Evolutionary conservation across 805 yeast species (phyloP).

Genomic region (Ogataea philodendri): DNA sequence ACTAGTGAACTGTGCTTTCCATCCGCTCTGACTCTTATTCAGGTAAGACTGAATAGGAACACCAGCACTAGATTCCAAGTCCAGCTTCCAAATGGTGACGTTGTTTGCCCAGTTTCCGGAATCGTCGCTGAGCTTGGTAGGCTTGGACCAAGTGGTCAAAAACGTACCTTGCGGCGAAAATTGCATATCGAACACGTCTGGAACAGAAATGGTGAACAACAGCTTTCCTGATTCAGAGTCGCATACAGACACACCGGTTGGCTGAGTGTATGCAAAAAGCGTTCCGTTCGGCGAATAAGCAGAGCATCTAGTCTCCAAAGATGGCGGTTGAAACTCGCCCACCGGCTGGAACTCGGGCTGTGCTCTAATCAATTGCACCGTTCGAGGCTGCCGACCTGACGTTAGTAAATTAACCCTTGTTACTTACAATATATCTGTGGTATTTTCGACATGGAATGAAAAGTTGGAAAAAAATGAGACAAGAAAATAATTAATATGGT

Average conservation of each 20-base stretch:
- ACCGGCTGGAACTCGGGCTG: slow-evolving; percentile 39
- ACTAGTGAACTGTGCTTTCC: slow-evolving; percentile 88
- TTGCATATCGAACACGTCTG: slow-evolving; percentile 75
- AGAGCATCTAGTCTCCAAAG: slow-evolving; percentile 56
- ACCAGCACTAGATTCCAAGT: slow-evolving; percentile 17
- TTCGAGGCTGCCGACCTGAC: slow-evolving; percentile 55
- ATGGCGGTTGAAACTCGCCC: slow-evolving; percentile 32
- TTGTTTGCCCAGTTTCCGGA: slow-evolving; percentile 76
- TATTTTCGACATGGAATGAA: slow-evolving; percentile 21
- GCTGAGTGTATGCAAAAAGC: slow-evolving; percentile 71
- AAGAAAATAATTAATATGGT: slow-evolving; percentile 4
- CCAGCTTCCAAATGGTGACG: slow-evolving; percentile 69
- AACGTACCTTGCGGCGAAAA: slow-evolving; percentile 88
- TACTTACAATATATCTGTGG: slow-evolving; percentile 32
- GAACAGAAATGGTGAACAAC: slow-evolving; percentile 48
- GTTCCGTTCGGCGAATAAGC: slow-evolving; percentile 67
- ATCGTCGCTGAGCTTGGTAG: slow-evolving; percentile 59
- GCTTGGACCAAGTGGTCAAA: slow-evolving; percentile 87
- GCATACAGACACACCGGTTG: slow-evolving; percentile 53
- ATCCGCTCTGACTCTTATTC: slow-evolving; percentile 80
- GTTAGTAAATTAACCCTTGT: slow-evolving; percentile 15
- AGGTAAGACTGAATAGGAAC: slow-evolving; percentile 49
- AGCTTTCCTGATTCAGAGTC: slow-evolving; percentile 52
- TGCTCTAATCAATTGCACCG: slow-evolving; percentile 51
- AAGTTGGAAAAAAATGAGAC: slow-evolving; percentile 8